Evolutionary conservation across 805 yeast genomes (phyloP).

Genomic region (Starmerella tilneyi): DNA sequence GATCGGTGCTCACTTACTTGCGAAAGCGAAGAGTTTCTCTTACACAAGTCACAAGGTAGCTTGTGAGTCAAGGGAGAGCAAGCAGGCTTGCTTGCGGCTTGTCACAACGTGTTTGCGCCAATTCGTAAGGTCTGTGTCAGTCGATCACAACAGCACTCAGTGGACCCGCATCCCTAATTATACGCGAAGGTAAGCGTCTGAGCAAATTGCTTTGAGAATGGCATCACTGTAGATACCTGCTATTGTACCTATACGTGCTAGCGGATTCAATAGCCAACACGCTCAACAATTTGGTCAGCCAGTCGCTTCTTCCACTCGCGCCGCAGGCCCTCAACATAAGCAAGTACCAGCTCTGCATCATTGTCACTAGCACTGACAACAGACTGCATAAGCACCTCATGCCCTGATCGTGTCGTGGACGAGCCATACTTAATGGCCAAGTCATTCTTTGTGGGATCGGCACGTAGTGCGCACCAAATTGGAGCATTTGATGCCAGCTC

Average conservation of each 20-base stretch:
- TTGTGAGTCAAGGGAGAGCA: too few species aligned
- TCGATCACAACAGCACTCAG: too few species aligned
- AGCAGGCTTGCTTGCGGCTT: too few species aligned
- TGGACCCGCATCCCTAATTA: too few species aligned
- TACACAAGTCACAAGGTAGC: too few species aligned
- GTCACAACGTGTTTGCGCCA: too few species aligned
- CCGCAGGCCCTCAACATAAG: constrained; percentile 48
- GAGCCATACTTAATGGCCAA: constrained; percentile 62
- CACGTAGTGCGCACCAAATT: constrained; percentile 49
- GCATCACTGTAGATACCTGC: not conserved
- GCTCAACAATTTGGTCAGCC: constrained; percentile 58
- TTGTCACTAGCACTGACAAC: constrained; percentile 27
- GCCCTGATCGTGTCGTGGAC: constrained; percentile 54
- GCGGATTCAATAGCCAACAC: constrained; percentile 16
- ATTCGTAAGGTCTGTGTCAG: too few species aligned
- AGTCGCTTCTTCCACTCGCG: constrained; percentile 66
- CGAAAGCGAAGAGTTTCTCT: too few species aligned
- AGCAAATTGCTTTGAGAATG: too few species aligned
- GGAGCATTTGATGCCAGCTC: constrained; percentile 87
- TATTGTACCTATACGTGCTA: not conserved
- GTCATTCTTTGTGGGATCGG: constrained; percentile 39
- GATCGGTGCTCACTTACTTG: too few species aligned
- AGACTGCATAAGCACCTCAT: constrained; percentile 47
- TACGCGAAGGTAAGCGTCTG: too few species aligned
- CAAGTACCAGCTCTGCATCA: constrained; percentile 57